These are phyloP conservation scores for Diospyros kaki DNA, from an alignment of 148 eudicot species.

Conservation along the genomic window DNA sequence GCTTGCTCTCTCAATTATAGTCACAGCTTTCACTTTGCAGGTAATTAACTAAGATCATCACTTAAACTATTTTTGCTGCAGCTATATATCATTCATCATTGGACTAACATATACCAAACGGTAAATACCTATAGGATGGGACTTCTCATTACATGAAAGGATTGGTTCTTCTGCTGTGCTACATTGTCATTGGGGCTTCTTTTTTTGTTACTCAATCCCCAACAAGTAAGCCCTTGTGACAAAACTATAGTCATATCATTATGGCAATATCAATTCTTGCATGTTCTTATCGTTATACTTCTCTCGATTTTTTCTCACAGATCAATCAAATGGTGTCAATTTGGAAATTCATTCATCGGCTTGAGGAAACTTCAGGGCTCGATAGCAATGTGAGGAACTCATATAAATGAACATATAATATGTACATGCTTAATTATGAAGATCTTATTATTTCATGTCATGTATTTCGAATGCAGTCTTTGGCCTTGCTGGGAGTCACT, in stretches of 20 bases:
- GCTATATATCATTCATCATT: background rate
- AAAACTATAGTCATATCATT: too few relatives aligned
- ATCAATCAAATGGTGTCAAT: constrained; percentile 3
- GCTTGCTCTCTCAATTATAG: constrained; percentile 59
- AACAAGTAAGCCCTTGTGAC: constrained; percentile 24
- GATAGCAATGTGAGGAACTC: too few relatives aligned
- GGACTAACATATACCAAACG: background rate
- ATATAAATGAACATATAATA: too few relatives aligned
- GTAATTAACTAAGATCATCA: constrained; percentile 19
- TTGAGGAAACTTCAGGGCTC: too few relatives aligned
- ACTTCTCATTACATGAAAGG: constrained; percentile 12
- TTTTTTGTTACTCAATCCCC: constrained; percentile 46
- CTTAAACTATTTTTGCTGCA: too few relatives aligned
- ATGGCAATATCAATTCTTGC: too few relatives aligned
- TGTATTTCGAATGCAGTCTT: too few relatives aligned
- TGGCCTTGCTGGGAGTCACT: too few relatives aligned
- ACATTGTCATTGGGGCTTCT: constrained; percentile 54
- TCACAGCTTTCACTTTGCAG: constrained; percentile 75
- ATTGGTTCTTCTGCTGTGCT: constrained; percentile 13
- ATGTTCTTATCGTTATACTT: too few relatives aligned
- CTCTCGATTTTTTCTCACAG: background rate
- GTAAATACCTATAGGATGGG: constrained; percentile 18
- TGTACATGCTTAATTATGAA: too few relatives aligned
- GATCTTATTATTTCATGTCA: too few relatives aligned
- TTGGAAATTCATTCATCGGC: background rate